Evolutionary conservation across 805 yeast species (phyloP), one percentile per base, ranked within the genome.

Genomic region (Kluyveromyces dobzhanskii): DNA sequence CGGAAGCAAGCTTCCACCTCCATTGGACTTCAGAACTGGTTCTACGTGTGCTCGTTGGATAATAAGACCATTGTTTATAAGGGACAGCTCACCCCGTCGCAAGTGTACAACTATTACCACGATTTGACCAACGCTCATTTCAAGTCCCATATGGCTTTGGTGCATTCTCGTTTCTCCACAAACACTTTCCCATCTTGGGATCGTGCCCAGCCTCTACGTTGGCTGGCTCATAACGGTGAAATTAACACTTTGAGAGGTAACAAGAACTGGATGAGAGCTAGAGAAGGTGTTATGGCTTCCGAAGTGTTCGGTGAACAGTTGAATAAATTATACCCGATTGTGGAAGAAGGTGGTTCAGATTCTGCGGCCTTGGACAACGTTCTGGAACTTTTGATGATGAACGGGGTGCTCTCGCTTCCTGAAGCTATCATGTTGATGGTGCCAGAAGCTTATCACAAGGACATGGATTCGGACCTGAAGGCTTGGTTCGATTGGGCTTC

Each of bases 161-260:
- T 90, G 37, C 98, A 90, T 68, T 88, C 97, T 17, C 78, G 98
- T 61, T 90, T 90, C 72, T 87, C 97, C 42, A 90, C 98, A 24
- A 90, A 90, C 65, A 90, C 98, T 35, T 90, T 90, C 77, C 98
- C 98, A 35, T 86, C 96, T n/a, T 90, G 98, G 98, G 98, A 92
- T 66, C 78, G 98, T 65, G 97, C 98, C 17, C 98, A 90, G 66
- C 98, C 98, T 35, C 73, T 90, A 56, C 74, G 97, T 63, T 81
- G 94, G 82, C 85, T 95, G 24, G 98, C 98, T 29, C 98, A 90
- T 67, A 90, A 90, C 62, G 98, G 98, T 72, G 98, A 90, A 66
- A 92, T 90, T 63, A 90, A 90, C 66, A 90, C 98, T 30, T 68
- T 90, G 57, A 77, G 97, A 64, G 98, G 98, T 51, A 90, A 90